A percentile compares a stretch with the other conserved stretches of the same genome.
phyloP scores from a whole-genome alignment of 345 rosid species.

The Camelina laxa region DNA sequence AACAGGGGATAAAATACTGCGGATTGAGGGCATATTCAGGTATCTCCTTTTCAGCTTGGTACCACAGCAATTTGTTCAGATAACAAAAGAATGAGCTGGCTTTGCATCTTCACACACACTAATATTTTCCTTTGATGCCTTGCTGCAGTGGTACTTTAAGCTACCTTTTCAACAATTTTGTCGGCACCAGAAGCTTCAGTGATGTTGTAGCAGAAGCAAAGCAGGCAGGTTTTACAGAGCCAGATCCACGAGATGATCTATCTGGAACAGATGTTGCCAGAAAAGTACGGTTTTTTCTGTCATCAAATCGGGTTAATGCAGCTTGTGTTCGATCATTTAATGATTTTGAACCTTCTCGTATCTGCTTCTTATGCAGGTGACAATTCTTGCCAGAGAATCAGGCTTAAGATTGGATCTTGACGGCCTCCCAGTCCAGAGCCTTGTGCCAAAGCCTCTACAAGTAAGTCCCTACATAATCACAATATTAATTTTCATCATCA shows the following conservation, averaged over 20 bases:
- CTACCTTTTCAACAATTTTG: constrained; percentile 87
- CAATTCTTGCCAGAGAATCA: constrained; percentile 95
- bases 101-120: constrained; percentile 13
- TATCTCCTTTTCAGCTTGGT: constrained; percentile 26
- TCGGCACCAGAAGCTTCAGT: constrained; percentile 68
- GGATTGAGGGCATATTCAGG: constrained; percentile 98
- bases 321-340: constrained; percentile 1
- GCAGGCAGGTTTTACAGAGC: constrained; percentile 91
- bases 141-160: constrained; percentile 91
- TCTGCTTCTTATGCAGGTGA: constrained; percentile 61
- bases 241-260: constrained; percentile 98
- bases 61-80: constrained; percentile 2
- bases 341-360: constrained; percentile 2
- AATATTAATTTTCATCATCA: background rate
- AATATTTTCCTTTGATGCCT: constrained; percentile 19
- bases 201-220: constrained; percentile 90
- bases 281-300: constrained; percentile 58
- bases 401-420: constrained; percentile 92
- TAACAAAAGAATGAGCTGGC: background rate
- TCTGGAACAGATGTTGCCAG: constrained; percentile 99
- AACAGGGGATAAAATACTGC: constrained; percentile 92
- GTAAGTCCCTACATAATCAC: constrained; percentile 52
- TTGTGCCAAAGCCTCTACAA: constrained; percentile 87
- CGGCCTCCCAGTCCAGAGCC: constrained; percentile 76
- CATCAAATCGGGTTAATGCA: background rate